Percentiles rank a stretch among this genome's conserved stretches.
These are phyloP conservation scores for Amanita inopinata DNA, from an alignment of 768 basidiomycete species.

Conservation along the genomic window DNA sequence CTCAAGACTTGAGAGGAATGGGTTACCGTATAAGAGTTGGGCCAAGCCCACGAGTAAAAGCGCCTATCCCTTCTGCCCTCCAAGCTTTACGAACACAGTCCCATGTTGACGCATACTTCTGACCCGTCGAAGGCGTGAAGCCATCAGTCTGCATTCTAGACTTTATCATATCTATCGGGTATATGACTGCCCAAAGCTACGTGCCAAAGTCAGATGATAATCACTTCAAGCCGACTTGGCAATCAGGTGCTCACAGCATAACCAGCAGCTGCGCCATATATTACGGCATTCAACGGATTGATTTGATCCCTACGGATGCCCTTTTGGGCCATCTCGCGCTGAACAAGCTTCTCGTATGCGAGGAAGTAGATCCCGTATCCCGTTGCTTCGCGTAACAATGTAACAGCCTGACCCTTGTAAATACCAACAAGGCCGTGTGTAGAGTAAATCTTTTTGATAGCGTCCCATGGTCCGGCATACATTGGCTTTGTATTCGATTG, in stretches of 20 bases:
- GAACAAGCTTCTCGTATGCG: constrained; percentile 87
- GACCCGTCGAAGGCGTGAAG: constrained; percentile 62
- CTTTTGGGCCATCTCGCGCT: constrained; percentile 70
- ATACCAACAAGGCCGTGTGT: constrained; percentile 74
- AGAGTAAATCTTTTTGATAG: constrained; percentile 73
- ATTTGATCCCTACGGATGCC: constrained; percentile 71
- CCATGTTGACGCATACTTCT: constrained; percentile 74
- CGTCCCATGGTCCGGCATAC: constrained; percentile 82
- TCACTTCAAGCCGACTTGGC: not conserved
- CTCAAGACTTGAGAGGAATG: not conserved
- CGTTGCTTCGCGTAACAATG: constrained; percentile 71
- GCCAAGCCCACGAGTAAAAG: constrained; percentile 84
- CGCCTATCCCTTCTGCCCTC: constrained; percentile 72
- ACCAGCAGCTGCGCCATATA: constrained; percentile 88
- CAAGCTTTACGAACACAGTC: constrained; percentile 81
- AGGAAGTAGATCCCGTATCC: constrained; percentile 89
- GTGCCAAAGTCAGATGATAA: constrained; percentile 8
- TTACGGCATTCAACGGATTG: constrained; percentile 62
- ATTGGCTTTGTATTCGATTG: constrained; percentile 70
- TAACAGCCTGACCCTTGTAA: constrained; percentile 89
- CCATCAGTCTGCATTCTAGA: constrained; percentile 94
- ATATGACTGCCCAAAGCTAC: constrained; percentile 86
- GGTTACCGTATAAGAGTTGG: constrained; percentile 86
- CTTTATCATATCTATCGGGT: constrained; percentile 95
- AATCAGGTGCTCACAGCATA: constrained; percentile 59